Evolutionary conservation across 2,329 filamentous ascomycete species (phyloP), one percentile per base, ranked within the genome.

Genomic region (Neopestalotiopsis sp.): DNA sequence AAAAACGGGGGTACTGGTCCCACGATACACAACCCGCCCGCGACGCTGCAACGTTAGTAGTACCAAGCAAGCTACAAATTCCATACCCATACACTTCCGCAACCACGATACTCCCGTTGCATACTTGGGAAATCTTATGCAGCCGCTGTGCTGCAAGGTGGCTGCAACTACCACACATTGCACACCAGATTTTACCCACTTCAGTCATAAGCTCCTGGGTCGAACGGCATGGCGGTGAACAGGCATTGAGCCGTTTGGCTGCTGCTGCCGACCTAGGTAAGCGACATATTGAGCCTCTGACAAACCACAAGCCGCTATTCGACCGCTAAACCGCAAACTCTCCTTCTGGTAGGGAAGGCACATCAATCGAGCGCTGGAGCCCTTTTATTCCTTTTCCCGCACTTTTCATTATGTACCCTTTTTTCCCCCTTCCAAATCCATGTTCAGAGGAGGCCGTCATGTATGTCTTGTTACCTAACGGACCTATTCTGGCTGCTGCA

Each of bases 221-320:
- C n/a, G 24, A 75, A 72, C 76, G 71, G 72, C 74, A 75, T 78
- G 76, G 78, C 78, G 78, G 78, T 79, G 77, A 79, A 73, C 73
- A 77, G 77, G 77, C 75, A 77, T 74, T 70, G 73, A 79, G 77
- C 76, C 77, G 78, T 79, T 79, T 79, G 78, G 78, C 74, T 76
- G 59, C 32, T 62, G 59, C 59, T 17, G 13, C 59, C 59, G 59
- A 71, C 64, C 65, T 72, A 69, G 72, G 72, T 75, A 75, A 74
- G 71, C 70, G 71, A 62, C 59, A 20, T 59, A 24, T 34, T 62
- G 59, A 62, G 59, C 72, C 72, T 73, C 73, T 72, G 73, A 74
- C 72, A 75, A 75, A 74, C 73, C 72, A 73, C 63, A 70, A 67
- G 32, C 58, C 69, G 69, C 61, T 69, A 72, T 71, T 73, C 69